These are phyloP conservation scores for Colletotrichum eremochloae DNA, from an alignment of 2,329 filamentous ascomycete genomes.

Conservation along the genomic window DNA sequence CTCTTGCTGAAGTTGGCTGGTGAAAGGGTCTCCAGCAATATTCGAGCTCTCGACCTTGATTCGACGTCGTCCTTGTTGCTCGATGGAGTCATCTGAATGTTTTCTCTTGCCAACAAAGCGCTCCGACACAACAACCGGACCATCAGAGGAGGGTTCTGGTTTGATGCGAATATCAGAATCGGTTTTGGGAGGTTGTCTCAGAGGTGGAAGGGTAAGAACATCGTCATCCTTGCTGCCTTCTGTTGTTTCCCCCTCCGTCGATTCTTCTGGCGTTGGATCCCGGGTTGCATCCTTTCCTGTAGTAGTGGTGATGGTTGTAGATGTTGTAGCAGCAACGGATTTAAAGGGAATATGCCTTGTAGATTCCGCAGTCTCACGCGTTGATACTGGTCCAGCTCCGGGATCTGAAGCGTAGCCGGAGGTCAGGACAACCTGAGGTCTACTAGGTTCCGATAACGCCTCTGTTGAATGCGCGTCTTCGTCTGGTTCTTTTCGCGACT, in stretches of 20 bases:
- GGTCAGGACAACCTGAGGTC: constrained; percentile 14
- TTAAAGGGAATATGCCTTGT: not conserved
- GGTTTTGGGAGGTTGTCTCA: constrained; percentile 13
- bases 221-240: constrained; percentile 27
- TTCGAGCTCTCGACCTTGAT: constrained; percentile 62
- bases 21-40: constrained; percentile 44
- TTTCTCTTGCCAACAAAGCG: constrained; percentile 64
- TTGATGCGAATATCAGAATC: constrained; percentile 53
- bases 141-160: constrained; percentile 66
- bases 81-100: constrained; percentile 40
- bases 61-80: constrained; percentile 47
- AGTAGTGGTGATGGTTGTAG: not conserved
- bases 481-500: constrained; percentile 48
- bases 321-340: not conserved
- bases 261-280: not conserved
- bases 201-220: constrained; percentile 24
- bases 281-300: not conserved
- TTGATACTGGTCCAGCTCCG: constrained; percentile 7
- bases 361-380: not conserved
- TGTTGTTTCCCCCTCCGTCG: constrained; percentile 19
- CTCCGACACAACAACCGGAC: constrained; percentile 64
- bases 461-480: not conserved
- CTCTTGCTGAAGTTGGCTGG: constrained; percentile 56
- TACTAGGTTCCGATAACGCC: constrained; percentile 10
- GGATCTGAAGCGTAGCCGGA: constrained; percentile 38